A percentile compares a stretch with the other conserved stretches of the same genome.
Evolutionary conservation across 306 rosid species (phyloP).

Genomic region (Delonix regia): DNA sequence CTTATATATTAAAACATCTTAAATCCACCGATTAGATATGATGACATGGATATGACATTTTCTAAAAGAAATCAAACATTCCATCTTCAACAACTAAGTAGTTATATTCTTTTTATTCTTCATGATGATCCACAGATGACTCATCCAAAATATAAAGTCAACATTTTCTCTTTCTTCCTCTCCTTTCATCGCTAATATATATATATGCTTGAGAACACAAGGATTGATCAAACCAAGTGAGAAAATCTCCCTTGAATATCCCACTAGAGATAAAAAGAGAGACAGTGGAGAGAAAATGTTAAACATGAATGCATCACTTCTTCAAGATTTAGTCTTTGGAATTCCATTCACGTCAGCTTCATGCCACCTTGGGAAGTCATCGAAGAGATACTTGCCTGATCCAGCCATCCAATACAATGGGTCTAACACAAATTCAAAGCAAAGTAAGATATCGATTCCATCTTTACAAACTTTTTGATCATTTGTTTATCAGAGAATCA

Average conservation of each 20-base stretch:
- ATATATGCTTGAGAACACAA: background rate
- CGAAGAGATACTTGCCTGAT: conserved; percentile 41
- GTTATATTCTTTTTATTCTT: background rate
- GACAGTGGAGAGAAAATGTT: background rate
- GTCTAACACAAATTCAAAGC: conserved; percentile 33
- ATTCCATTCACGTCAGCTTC: conserved; percentile 35
- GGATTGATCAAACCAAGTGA: conserved; percentile 16
- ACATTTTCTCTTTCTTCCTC: conserved; percentile 13
- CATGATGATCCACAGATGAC: conserved; percentile 35
- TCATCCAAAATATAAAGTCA: conserved; percentile 33
- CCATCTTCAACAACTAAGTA: background rate
- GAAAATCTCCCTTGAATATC: background rate
- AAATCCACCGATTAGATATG: background rate
- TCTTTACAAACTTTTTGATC: background rate
- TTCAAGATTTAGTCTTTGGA: conserved; percentile 48
- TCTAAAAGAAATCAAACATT: background rate
- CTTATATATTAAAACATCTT: background rate
- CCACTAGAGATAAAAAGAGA: background rate
- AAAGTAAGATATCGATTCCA: conserved; percentile 33
- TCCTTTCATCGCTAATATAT: background rate
- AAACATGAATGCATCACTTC: conserved; percentile 33
- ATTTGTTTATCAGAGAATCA: background rate
- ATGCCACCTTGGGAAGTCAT: conserved; percentile 33
- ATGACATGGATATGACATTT: background rate
- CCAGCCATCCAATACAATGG: conserved; percentile 31